Base-by-base conservation (phyloP, 1,284 basidiomycete genomes). In the Cryptococcus deneoformans region DNA sequence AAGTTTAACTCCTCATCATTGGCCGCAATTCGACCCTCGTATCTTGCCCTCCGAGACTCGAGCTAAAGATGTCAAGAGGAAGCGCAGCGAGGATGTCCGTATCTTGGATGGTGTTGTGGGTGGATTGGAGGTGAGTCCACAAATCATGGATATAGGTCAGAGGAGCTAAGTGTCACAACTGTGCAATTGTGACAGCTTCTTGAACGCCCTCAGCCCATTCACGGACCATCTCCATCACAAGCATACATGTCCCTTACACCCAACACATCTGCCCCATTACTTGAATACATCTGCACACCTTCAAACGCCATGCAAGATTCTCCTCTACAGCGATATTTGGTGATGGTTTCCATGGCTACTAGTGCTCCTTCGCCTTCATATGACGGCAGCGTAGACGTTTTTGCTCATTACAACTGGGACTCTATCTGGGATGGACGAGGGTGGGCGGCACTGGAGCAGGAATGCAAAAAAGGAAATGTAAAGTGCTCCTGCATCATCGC, bases 231-330 rank as follows among this genome's bases (percentile, higher is more conserved):
- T n/a, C 57, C 53, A 39, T 52, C 61, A 2, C 43, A 55, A 14
- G 55, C 54, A 14, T 55, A 59, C 42, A 50, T 65, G 20, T 53
- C 56, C 24, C 53, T 65, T 46, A 58, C 61, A 4, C 63, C 63
- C 3, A 24, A 58, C 6, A 50, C 46, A 14, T 56, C 61, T 3
- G 37, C 36, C 2, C 54, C 60, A 6, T 46, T 65, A 24, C 53
- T 62, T 9, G 52, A 58, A 16, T 45, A 45, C 29, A 45, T 57
- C 16, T 49, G 38, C 20, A 56, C 51, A 2, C 51, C 55, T 6
- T 11, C 42, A 2, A 43, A 47, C 9, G 45, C 4, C 24, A 46
- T 16, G 14, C 39, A 16, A 24, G 44, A 38, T 6, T 51, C 50
- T 36, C 57, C 52, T 4, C 38, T 44, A 8, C 56, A 57, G 38